These are phyloP conservation scores for Boletus barrowsii DNA, from an alignment of 768 basidiomycete genomes.

Conservation along the genomic window DNA sequence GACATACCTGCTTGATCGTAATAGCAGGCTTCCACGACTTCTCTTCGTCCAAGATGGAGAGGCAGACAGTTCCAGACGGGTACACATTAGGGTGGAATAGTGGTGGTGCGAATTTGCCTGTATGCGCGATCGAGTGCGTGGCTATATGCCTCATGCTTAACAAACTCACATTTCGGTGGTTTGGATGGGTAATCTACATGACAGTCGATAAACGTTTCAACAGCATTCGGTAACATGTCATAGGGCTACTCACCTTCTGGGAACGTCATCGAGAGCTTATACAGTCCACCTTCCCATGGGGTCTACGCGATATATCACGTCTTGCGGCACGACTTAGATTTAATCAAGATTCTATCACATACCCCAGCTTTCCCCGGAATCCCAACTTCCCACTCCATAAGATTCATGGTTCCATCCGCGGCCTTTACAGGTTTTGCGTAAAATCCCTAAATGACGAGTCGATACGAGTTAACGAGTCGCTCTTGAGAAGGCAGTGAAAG, in stretches of 20 bases:
- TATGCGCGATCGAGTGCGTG: conserved; percentile 9
- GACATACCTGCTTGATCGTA: conserved; percentile 90
- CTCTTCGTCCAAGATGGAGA: conserved; percentile 97
- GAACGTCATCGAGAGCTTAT: conserved; percentile 90
- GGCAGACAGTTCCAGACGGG: conserved; percentile 96
- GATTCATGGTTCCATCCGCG: conserved; percentile 89
- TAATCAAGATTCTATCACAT: conserved; percentile 34
- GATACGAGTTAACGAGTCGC: conserved; percentile 2
- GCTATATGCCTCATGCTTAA: not conserved
- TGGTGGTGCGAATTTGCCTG: conserved; percentile 95
- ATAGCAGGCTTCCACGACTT: conserved; percentile 99
- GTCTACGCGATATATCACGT: conserved; percentile 54
- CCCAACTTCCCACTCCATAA: conserved; percentile 98
- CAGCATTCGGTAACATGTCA: not conserved
- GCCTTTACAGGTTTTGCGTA: conserved; percentile 92
- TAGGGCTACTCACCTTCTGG: conserved; percentile 72
- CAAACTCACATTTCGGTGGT: conserved; percentile 80
- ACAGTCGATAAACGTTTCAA: conserved; percentile 4
- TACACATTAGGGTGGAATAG: conserved; percentile 99
- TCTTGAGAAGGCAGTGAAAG: not conserved
- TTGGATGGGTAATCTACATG: conserved; percentile 87
- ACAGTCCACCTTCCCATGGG: conserved; percentile 95
- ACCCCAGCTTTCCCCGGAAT: conserved; percentile 92
- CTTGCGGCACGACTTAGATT: conserved; percentile 6
- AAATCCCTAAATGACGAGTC: conserved; percentile 68